Evolutionary conservation across 768 basidiomycete genomes (phyloP).

Genomic region (Zangia roseola): DNA sequence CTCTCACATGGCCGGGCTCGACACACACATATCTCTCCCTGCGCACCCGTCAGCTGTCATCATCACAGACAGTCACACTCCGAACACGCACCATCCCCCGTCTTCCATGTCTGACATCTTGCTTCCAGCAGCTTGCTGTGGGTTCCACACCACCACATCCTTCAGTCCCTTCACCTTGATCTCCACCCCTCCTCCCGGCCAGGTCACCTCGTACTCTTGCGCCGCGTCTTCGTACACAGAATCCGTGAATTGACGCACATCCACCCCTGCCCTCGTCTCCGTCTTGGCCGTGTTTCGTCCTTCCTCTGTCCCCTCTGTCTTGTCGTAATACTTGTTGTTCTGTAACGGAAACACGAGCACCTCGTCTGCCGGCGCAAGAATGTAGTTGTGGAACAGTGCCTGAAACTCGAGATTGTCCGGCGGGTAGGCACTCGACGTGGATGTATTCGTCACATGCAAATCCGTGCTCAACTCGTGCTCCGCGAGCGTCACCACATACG

Average conservation of each 20-base stretch:
- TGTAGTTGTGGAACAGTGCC: slow-evolving; percentile 90
- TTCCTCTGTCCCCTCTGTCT: slow-evolving; percentile 62
- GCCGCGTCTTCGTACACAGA: slow-evolving; percentile 72
- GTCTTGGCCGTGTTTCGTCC: slow-evolving; percentile 47
- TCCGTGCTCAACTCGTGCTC: slow-evolving; percentile 74
- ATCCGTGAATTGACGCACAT: slow-evolving; percentile 68
- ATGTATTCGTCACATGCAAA: slow-evolving; percentile 77
- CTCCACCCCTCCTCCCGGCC: slow-evolving; percentile 55
- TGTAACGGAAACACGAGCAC: slow-evolving; percentile 65
- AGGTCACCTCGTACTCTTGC: slow-evolving; percentile 53
- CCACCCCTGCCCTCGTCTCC: slow-evolving; percentile 62
- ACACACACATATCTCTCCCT: slow-evolving; percentile 89
- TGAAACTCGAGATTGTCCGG: slow-evolving; percentile 75
- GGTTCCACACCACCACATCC: slow-evolving; percentile 96
- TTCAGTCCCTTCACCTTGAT: slow-evolving; percentile 58
- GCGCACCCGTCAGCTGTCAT: neutral
- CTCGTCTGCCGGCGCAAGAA: slow-evolving; percentile 59
- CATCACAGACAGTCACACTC: neutral
- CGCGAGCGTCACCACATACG: slow-evolving; percentile 78
- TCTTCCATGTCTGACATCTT: slow-evolving; percentile 90
- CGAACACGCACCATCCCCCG: slow-evolving; percentile 68
- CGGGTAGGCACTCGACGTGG: slow-evolving; percentile 36
- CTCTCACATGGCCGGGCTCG: slow-evolving; percentile 84
- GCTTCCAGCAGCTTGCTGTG: slow-evolving; percentile 62
- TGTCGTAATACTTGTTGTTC: slow-evolving; percentile 73